These are phyloP conservation scores for Lepiota subincarnata DNA, from an alignment of 768 basidiomycete genomes.

Conservation along the genomic window DNA sequence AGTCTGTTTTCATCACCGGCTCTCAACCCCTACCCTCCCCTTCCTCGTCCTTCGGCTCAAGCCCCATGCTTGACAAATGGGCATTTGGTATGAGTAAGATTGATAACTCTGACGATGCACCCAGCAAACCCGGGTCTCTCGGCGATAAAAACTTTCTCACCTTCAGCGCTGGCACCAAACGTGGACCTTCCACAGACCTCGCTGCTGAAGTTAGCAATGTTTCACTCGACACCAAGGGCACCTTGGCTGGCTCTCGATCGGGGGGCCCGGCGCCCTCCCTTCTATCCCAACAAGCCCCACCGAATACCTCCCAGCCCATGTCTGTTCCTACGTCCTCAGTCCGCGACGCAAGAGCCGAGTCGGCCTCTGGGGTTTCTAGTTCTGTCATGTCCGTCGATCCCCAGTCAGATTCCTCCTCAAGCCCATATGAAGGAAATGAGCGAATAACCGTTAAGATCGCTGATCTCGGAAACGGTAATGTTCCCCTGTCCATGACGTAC, in stretches of 20 bases:
- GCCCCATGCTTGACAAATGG: constrained; percentile 78
- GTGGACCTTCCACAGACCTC: constrained; percentile 28
- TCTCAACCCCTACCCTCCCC: constrained; percentile 92
- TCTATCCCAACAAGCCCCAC: constrained; percentile 65
- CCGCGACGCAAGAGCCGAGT: constrained; percentile 13
- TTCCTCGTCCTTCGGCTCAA: constrained; percentile 63
- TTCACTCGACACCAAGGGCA: constrained; percentile 29
- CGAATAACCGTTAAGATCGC: constrained; percentile 98
- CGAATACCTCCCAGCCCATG: constrained; percentile 23
- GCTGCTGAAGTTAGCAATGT: constrained; percentile 37
- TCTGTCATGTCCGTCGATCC: constrained; percentile 32
- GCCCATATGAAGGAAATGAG: constrained; percentile 15
- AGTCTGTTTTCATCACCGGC: constrained; percentile 79
- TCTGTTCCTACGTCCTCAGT: constrained; percentile 17
- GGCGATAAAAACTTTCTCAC: constrained; percentile 5
- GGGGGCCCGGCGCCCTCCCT: constrained; percentile 57
- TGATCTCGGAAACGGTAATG: constrained; percentile 89
- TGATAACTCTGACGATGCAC: constrained; percentile 38
- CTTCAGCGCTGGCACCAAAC: constrained; percentile 14
- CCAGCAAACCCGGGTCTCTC: constrained; percentile 16
- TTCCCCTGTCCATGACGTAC: not conserved
- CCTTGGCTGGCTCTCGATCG: constrained; percentile 23
- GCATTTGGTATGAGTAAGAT: constrained; percentile 94
- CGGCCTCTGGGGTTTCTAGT: constrained; percentile 18
- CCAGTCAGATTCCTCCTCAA: constrained; percentile 25